Evolutionary conservation across 2,329 filamentous ascomycete genomes (phyloP), one percentile per base, ranked within the genome.

Genomic region (Trichoderma sp.): DNA sequence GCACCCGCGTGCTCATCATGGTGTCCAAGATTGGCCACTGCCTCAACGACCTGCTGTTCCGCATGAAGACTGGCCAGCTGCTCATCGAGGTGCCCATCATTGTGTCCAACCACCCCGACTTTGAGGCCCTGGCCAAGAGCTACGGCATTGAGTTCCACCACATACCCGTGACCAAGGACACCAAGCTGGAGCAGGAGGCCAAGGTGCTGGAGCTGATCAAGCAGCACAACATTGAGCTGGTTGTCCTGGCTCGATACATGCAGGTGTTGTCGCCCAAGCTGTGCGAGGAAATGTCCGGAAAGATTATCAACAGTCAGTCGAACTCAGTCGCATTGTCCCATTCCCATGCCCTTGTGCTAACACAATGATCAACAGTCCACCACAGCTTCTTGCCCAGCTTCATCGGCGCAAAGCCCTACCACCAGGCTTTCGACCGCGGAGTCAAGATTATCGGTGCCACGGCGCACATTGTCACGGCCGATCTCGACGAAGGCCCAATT

Each of bases 391-490:
- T 96, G 86, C 93, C 93, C 0, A 91, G 88, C 11, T 96, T 96
- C 88, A 96, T 96, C 86, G 93, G 93, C 73, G 93, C 93, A 34
- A 94, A 93, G 83, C 93, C 93, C 3, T 96, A 96, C 82, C 93
- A 95, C 82, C 93, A 96, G 85, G 93, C 93, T 8, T 95, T 92
- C 79, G 93, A 95, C 74, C 89, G 93, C 32, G 93, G 93, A 73
- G 93, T 96, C 75, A 96, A 96, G 87, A 95, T 96, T 76, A 94
- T 95, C 71, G 93, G 93, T 72, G 93, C 93, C 28, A 94, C 92
- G 2, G 93, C 93, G 6, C 93, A 96, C 83, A 95, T 95, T 76
- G 93, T 95, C 75, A 96, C 93, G 1, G 92, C 91, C 32, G 93
- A 95, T 81, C 82, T 96, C 73, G 93, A 96, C 78, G 93, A 96